These are phyloP conservation scores for Talaromyces nanjingensis DNA, from an alignment of 495 filamentous ascomycete species.

Conservation along the genomic window DNA sequence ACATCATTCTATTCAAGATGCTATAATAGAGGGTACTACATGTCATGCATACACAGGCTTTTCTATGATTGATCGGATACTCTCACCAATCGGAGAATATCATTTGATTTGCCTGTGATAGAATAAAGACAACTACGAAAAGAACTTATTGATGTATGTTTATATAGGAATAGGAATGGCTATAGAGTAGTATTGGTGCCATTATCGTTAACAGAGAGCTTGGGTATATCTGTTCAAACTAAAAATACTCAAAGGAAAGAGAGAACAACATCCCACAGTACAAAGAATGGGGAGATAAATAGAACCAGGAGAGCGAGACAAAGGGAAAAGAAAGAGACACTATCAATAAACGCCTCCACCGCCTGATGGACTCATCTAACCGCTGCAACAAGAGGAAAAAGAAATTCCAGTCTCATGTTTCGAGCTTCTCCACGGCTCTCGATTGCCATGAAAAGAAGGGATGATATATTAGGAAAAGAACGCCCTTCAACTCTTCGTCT, in stretches of 20 bases:
- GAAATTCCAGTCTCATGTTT: not conserved
- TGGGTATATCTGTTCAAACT: conserved; percentile 3
- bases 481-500: not conserved
- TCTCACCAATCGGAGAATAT: not conserved
- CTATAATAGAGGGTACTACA: not conserved
- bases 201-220: not conserved
- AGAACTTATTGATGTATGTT: not conserved
- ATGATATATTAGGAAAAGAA: not conserved
- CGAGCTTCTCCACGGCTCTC: not conserved
- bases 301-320: not conserved
- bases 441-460: not conserved
- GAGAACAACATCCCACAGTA: not conserved
- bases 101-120: not conserved
- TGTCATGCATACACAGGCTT: not conserved
- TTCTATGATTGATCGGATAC: no score
- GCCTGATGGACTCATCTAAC: not conserved
- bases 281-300: not conserved
- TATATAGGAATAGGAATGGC: not conserved
- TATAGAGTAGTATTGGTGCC: not conserved
- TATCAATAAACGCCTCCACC: not conserved
- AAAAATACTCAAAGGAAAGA: not conserved
- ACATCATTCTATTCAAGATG: no score
- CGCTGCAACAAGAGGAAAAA: not conserved
- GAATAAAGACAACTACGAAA: not conserved
- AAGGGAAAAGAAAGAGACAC: not conserved